Evolutionary conservation across 2,329 filamentous ascomycete genomes (phyloP), one percentile per base, ranked within the genome.

Genomic region (Scorias spongiosa): DNA sequence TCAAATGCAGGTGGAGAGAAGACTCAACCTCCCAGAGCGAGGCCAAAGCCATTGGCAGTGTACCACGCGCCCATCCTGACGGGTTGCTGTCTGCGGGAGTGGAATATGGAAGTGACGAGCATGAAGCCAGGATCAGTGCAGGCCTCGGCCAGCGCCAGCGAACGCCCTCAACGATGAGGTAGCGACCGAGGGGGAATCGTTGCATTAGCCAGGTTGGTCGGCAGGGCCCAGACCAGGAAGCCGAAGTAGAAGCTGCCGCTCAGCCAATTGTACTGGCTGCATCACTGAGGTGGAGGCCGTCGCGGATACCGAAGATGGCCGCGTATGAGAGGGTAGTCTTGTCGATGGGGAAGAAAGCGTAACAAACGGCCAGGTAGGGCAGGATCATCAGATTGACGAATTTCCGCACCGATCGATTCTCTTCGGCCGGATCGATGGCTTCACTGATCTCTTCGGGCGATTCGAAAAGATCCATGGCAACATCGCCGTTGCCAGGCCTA

Each of bases 61-160:
- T 74, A 78, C 74, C 74, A 79, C 0, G 73, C 60, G 1, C 72
- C 73, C 41, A 78, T 76, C 1, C 76, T 65, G 2, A 74, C 64
- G 0, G 78, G 76, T 51, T 81, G 78, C 51, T 82, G 74, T 2
- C 67, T 64, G 9, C 76, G 66, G 1, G 76, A 79, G 51, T 79
- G 76, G 70, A 75, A 82, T 75, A 80, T 80, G 4, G 69, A 69
- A 0, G 76, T 80, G 30, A 81, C 75, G 1, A 81, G 59, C 66
- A 81, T 77, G 47, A 80, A 77, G 0, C 68, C 70, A 1, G 76
- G 77, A 51, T 77, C 74, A 2, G 71, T 63, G 43, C 69, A 71
- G 1, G 75, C 71, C 57, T 78, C 75, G 2, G 71, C 68, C n/a
- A 2, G 73, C 66, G 28, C 75, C 76, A 2, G 73, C 67, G 5